Evolutionary conservation across 495 filamentous ascomycete species (phyloP).

Genomic region (Hypoxylon subgilvum): DNA sequence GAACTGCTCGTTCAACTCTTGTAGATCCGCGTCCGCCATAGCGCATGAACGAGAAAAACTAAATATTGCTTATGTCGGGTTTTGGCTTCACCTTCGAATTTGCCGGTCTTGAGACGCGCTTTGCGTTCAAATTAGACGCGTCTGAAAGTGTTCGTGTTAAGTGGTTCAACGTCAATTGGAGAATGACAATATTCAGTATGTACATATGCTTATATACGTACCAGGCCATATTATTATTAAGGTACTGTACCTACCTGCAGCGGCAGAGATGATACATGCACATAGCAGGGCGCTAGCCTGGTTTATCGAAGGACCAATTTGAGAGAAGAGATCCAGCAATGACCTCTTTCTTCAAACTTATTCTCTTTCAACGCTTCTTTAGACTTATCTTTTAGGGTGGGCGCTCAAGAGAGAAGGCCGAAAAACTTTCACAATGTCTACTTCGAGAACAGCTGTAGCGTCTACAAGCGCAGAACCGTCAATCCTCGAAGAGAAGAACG

Average conservation of each 20-base stretch:
- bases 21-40: slow-evolving; percentile 59
- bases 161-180: slow-evolving; percentile 29
- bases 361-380: background rate
- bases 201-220: no score
- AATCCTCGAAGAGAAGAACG: slow-evolving; percentile 51
- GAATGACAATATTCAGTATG: no score
- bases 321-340: no score
- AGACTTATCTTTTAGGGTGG: background rate
- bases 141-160: slow-evolving; percentile 36
- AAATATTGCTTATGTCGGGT: background rate
- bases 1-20: slow-evolving; percentile 75
- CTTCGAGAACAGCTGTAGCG: slow-evolving; percentile 22
- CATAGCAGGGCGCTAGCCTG: no score
- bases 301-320: no score
- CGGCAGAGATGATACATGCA: no score
- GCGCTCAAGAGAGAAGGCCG: no score
- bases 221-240: no score
- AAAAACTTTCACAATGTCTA: slow-evolving; percentile 42
- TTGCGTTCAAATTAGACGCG: slow-evolving; percentile 20
- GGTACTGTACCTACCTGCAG: no score
- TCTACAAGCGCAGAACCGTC: slow-evolving; percentile 27
- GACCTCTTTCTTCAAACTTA: background rate
- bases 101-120: no score
- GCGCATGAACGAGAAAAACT: slow-evolving; percentile 9
- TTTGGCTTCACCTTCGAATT: background rate